phyloP scores from a whole-genome alignment of 345 rosid species.

The Rubroshorea leprosula region DNA sequence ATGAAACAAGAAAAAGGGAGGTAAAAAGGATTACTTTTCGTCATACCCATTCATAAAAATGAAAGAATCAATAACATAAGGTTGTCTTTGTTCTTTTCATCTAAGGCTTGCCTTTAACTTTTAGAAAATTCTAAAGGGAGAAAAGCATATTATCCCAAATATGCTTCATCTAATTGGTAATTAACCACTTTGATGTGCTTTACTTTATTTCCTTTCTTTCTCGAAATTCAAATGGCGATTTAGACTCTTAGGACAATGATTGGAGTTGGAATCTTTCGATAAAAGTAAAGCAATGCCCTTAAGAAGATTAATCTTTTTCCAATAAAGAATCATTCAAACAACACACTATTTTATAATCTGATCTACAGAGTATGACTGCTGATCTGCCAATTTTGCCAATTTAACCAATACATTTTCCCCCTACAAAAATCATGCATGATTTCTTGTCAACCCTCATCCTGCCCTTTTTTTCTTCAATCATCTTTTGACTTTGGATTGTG shows the following conservation, averaged over 20 bases:
- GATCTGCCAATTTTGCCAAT: slow-evolving; percentile 5
- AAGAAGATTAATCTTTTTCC: neutral
- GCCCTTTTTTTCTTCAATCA: neutral
- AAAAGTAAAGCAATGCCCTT: slow-evolving; percentile 2
- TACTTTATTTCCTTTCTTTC: no score
- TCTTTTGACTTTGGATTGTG: slow-evolving; percentile 20
- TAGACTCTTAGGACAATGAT: neutral
- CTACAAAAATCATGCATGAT: slow-evolving; percentile 21
- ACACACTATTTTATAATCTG: neutral
- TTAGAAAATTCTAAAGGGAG: no score
- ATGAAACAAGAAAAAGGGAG: no score
- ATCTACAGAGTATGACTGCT: slow-evolving; percentile 5
- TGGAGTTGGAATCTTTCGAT: neutral
- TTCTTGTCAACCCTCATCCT: slow-evolving; percentile 4
- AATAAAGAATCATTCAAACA: slow-evolving; percentile 9
- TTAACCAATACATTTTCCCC: slow-evolving; percentile 11
- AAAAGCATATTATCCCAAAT: no score
- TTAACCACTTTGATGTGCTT: no score
- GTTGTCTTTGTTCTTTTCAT: no score
- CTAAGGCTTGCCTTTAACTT: no score
- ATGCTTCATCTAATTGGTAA: neutral
- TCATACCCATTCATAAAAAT: no score
- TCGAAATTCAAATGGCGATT: no score
- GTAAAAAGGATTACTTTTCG: no score
- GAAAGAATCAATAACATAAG: no score